phyloP scores from a whole-genome alignment of 768 basidiomycete genomes.

The Sporobolomyces phaffii region DNA sequence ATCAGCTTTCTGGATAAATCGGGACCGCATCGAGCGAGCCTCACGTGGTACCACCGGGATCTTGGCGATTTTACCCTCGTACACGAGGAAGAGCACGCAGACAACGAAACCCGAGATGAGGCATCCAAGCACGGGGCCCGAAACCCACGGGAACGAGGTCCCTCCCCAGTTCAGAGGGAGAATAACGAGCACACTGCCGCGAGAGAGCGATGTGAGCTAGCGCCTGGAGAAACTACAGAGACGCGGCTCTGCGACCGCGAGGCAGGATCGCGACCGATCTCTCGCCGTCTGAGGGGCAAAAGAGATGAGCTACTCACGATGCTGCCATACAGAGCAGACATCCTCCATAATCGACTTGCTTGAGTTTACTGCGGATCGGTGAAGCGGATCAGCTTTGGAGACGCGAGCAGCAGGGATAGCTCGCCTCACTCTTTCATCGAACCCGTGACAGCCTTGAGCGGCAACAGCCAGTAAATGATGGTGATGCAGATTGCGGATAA shows the following conservation, averaged over 20 bases:
- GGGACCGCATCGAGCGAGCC: too few species aligned
- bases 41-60: slow-evolving; percentile 63
- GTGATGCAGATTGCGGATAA: slow-evolving; percentile 55
- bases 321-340: slow-evolving; percentile 46
- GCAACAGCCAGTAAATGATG: slow-evolving; percentile 60
- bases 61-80: slow-evolving; percentile 65
- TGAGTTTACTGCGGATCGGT: slow-evolving; percentile 54
- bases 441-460: slow-evolving; percentile 64
- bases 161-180: slow-evolving; percentile 73
- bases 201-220: neutral
- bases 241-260: too few species aligned
- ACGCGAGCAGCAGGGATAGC: neutral
- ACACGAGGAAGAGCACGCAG: slow-evolving; percentile 60
- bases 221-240: slow-evolving; percentile 42
- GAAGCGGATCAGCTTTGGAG: neutral
- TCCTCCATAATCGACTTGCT: slow-evolving; percentile 49
- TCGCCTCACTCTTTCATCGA: slow-evolving; percentile 49
- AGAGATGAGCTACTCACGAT: slow-evolving; percentile 33
- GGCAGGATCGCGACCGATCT: too few species aligned
- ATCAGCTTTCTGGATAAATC: too few species aligned
- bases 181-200: slow-evolving; percentile 60
- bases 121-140: slow-evolving; percentile 60
- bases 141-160: slow-evolving; percentile 65
- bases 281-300: too few species aligned
- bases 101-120: slow-evolving; percentile 55